Base-by-base conservation (phyloP, 2,329 filamentous ascomycete species). In the Aureobasidium sp. region DNA sequence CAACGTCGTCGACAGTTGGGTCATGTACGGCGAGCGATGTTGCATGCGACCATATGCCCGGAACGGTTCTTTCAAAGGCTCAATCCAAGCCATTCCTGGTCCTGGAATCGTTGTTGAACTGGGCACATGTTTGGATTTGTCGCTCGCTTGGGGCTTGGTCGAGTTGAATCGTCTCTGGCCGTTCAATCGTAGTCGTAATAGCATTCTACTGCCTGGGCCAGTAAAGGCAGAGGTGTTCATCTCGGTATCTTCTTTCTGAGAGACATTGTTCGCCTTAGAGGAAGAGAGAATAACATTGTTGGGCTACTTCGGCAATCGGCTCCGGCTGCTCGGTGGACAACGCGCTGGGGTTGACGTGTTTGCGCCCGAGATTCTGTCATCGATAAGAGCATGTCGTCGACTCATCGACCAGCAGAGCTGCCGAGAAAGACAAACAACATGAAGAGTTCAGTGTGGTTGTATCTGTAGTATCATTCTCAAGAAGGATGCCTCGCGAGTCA, bases 1-100 rank as follows among this genome's bases (percentile, higher is more conserved):
- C 40, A 95, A 69, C 37, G 86, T 83, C 61, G 81, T 89, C 59
- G 78, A 75, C 56, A 95, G 67, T 72, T 96, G 90, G 8, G 88
- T 94, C n/a, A 78, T 71, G 64, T 88, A 87, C 0, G 91, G 90
- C 45, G 84, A 75, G 45, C 79, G 77, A 48, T 80, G 74, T 70
- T 95, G 89, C 41, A 83, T 79, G 19, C 83, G 78, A 14, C 79
- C 83, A 65, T 93, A 95, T 39, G 69, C 71, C 48, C 71, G 68
- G 57, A 76, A 72, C 8, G 74, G 74, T 30, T 63, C 64, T 37
- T 69, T 67, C 47, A 75, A 65, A 7, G 73, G 72, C 53, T 74
- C 69, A 14, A 75, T 66, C 73, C 72, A 75, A 12, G 72, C 63
- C 68, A 70, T 73, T 45, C 64, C 69, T 4, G 72, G 68, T 10